phyloP scores from a whole-genome alignment of 2,329 filamentous ascomycete genomes.

The Sporothrix brasiliensis region DNA sequence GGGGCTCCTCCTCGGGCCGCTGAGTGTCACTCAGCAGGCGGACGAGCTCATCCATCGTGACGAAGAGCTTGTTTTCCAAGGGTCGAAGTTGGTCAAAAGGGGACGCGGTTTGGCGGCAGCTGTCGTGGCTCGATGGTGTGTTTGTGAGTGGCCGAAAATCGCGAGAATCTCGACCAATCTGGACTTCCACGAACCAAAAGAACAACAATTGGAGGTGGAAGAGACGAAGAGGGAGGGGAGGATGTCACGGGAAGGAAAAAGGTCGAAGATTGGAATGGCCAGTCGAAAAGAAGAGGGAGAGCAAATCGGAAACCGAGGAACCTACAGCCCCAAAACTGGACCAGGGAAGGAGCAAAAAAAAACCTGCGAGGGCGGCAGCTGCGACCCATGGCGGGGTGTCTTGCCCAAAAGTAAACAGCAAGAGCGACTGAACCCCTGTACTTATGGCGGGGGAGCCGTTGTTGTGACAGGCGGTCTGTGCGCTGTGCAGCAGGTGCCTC shows the following conservation, averaged over 20 bases:
- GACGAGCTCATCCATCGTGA: constrained; percentile 85
- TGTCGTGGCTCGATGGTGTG: neutral
- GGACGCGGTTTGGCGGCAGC: neutral
- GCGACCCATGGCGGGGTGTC: constrained; percentile 5
- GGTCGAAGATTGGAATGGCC: constrained; percentile 3
- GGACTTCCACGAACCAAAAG: constrained; percentile 14
- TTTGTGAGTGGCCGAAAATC: neutral
- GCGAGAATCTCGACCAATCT: neutral
- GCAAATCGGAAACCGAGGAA: constrained; percentile 16
- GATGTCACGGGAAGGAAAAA: neutral
- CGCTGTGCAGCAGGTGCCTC: constrained; percentile 16
- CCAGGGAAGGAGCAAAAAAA: constrained; percentile 16
- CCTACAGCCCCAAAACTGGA: neutral
- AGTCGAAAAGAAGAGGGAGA: neutral
- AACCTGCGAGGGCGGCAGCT: constrained; percentile 17
- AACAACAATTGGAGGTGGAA: neutral
- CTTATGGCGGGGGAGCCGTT: neutral
- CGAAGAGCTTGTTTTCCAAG: neutral
- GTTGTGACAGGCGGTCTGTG: constrained; percentile 29
- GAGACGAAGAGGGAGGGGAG: constrained; percentile 6
- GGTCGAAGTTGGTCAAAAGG: neutral
- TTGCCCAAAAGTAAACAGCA: constrained; percentile 11
- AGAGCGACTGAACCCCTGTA: constrained; percentile 9
- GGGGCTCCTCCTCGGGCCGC: constrained; percentile 70
- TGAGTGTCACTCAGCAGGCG: constrained; percentile 87